Conservation (phyloP, 2,329 filamentous ascomycete species). For the Purpureocillium lavendulum region DNA sequence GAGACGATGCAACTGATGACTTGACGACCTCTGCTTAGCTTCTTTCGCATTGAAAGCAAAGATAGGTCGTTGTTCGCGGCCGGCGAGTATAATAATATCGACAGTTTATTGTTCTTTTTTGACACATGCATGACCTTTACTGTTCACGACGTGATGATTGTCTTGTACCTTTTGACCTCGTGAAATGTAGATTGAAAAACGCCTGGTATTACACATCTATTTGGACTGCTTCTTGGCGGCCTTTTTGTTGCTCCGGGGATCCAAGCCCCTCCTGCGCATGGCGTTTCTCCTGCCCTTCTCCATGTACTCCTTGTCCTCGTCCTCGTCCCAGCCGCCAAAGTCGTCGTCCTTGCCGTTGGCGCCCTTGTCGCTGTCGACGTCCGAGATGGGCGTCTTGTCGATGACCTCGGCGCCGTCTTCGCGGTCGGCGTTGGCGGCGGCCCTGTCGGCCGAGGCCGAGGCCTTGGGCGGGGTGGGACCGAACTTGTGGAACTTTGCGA, state of each 20-base stretch:
- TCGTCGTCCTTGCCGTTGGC: conserved; percentile 34
- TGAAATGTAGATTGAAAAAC: background rate
- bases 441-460: conserved; percentile 22
- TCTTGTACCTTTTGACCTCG: too few species aligned
- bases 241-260: conserved; percentile 50
- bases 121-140: too few species aligned
- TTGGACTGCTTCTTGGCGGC: conserved; percentile 14
- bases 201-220: conserved; percentile 8
- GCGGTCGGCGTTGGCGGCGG: conserved; percentile 20
- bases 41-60: conserved; percentile 6
- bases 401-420: conserved; percentile 38
- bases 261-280: conserved; percentile 64
- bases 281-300: conserved; percentile 65
- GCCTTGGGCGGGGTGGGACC: conserved; percentile 60
- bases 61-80: background rate
- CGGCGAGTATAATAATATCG: background rate
- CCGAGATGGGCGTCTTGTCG: conserved; percentile 61
- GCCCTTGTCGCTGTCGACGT: conserved; percentile 36
- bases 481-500: conserved; percentile 93
- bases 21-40: conserved; percentile 5
- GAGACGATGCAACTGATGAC: conserved; percentile 5
- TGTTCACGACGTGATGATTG: too few species aligned
- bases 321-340: conserved; percentile 69
- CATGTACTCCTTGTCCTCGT: conserved; percentile 64
- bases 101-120: too few species aligned